Evolutionary conservation across 495 filamentous ascomycete species (phyloP).

Genomic region (Chaetomium tenue): DNA sequence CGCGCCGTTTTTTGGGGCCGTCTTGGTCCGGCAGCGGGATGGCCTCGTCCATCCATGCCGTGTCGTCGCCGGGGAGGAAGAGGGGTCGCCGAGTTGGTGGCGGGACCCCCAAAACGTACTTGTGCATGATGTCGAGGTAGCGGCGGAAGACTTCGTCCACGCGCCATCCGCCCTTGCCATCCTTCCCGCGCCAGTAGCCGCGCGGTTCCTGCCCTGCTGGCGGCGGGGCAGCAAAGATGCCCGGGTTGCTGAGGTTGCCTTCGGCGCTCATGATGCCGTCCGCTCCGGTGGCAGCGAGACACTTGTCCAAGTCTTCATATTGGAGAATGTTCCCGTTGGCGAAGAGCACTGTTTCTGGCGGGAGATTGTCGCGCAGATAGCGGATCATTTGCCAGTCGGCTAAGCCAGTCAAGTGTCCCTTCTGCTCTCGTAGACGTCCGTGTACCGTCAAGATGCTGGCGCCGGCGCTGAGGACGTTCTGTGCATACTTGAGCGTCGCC

Average conservation of each 20-base stretch:
- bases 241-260: conserved; percentile 86
- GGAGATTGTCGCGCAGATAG: conserved; percentile 79
- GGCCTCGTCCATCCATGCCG: conserved; percentile 43
- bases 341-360: conserved; percentile 85
- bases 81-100: conserved; percentile 66
- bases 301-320: conserved; percentile 73
- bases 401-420: conserved; percentile 91
- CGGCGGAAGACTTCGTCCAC: conserved; percentile 83
- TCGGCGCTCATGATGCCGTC: conserved; percentile 97
- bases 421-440: conserved; percentile 84
- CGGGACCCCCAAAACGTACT: conserved; percentile 62
- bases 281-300: conserved; percentile 79
- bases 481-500: conserved; percentile 82
- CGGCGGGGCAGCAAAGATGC: conserved; percentile 73
- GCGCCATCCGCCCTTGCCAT: conserved; percentile 82
- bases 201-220: conserved; percentile 60
- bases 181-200: conserved; percentile 79
- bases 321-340: conserved; percentile 93
- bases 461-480: conserved; percentile 82
- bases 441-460: conserved; percentile 93
- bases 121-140: conserved; percentile 86
- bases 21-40: conserved; percentile 45
- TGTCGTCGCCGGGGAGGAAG: conserved; percentile 67
- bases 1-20: conserved; percentile 45
- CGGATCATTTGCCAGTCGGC: conserved; percentile 86